Evolutionary conservation across 2,329 filamentous ascomycete genomes (phyloP), one percentile per base, ranked within the genome.

Genomic region (Sporothrix pseudoabietina): DNA sequence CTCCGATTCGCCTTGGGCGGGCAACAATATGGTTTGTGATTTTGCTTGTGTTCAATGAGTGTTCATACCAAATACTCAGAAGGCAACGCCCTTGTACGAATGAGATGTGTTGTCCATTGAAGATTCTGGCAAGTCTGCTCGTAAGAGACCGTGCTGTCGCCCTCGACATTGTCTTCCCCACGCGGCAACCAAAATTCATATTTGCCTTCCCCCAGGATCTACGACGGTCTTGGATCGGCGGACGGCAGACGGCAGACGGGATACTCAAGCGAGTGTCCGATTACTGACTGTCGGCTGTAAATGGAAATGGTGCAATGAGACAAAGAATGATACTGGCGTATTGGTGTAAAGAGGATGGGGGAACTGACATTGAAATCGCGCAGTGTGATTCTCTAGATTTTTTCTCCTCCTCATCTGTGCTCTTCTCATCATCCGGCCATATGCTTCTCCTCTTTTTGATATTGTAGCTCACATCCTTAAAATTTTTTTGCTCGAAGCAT

Each of bases 111-210:
- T 10, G 44, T 52, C 19, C 30, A 12, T 12, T 6, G 30, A 22
- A n/a, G 47, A 19, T 35, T 69, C 52, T 69, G 65, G 35, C 66
- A 54, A 47, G 66, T 16, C 16, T 39, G 66, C 66, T 69, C 47
- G 66, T 69, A 39, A 69, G 44, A 19, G 35, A 12, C 61, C 4
- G 22, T 14, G 44, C 19, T 49, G 44, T n/a, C 41, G 22, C 12
- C 22, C 22, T 32, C 26, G 39, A 16, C 44, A 12, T 54, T 47
- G 26, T 35, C 7, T 69, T 55, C 66, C 66, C 66, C 66, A 69
- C 66, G 66, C 66, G 32, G 10, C 66, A 10, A 69, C 49, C 65
- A 69, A 9, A 22, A 5, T 35, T 35, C 8, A 5, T 35, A 35
- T 19, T 54, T 35, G 57, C 26, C 30, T 19, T 39, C 4, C 10